phyloP scores from a whole-genome alignment of 139 green algal species.

The Haematococcus lacustris region DNA sequence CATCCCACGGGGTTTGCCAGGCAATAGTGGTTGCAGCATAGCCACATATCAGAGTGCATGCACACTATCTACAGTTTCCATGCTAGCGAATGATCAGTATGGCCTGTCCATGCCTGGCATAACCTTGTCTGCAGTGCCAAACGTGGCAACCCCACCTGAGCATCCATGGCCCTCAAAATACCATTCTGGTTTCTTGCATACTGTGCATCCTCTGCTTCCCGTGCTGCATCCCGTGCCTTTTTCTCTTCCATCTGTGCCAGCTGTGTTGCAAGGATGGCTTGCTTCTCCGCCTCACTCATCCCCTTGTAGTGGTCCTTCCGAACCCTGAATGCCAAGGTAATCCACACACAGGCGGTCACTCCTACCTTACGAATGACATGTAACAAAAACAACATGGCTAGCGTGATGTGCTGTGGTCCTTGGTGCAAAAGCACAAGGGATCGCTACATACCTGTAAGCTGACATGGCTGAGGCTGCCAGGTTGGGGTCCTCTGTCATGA shows the following conservation, averaged over 20 bases:
- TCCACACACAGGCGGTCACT: background rate
- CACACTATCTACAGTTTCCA: background rate
- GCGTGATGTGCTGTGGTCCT: background rate
- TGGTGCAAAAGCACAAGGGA: background rate
- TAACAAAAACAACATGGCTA: background rate
- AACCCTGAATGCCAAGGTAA: slow-evolving; percentile 17
- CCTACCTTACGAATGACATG: background rate
- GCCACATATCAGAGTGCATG: background rate
- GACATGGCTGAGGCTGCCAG: slow-evolving; percentile 26
- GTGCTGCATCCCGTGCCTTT: slow-evolving; percentile 22
- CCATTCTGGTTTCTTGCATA: slow-evolving; percentile 30
- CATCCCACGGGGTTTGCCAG: background rate
- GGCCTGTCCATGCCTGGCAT: too few relatives aligned
- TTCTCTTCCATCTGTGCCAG: slow-evolving; percentile 51
- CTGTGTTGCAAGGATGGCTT: slow-evolving; percentile 38
- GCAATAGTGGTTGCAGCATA: background rate
- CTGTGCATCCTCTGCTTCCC: slow-evolving; percentile 23
- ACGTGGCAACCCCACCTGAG: slow-evolving; percentile 11
- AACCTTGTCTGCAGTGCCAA: too few relatives aligned
- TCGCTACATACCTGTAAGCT: background rate
- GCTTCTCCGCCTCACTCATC: slow-evolving; percentile 35
- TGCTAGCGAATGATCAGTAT: too few relatives aligned
- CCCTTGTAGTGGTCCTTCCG: slow-evolving; percentile 45
- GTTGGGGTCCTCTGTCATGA: slow-evolving; percentile 41
- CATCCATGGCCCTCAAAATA: slow-evolving; percentile 29